A percentile compares a stretch with the other conserved stretches of the same genome.
Conservation (phyloP, 148 eudicot genomes). For the Salicornia ramosissima region DNA sequence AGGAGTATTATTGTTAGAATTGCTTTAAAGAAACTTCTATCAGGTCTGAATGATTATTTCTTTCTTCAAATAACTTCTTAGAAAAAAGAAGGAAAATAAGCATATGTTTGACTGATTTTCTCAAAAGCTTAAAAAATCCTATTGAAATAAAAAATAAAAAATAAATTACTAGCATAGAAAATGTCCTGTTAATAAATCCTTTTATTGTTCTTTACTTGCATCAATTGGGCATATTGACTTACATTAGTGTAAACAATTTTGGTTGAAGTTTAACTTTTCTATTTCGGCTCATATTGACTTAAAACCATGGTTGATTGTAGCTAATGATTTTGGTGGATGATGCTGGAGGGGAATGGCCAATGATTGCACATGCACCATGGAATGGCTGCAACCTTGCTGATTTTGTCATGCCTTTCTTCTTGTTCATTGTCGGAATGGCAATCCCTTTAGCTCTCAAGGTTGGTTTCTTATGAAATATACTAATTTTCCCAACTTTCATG, state of each 20-base stretch:
- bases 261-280: neutral
- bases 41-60: neutral
- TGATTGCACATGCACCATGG: constrained; percentile 90
- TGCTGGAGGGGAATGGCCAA: constrained; percentile 91
- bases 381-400: constrained; percentile 88
- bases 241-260: neutral
- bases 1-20: neutral
- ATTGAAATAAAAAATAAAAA: neutral
- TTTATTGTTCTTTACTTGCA: neutral
- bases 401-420: constrained; percentile 96
- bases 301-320: constrained; percentile 32
- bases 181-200: too few species aligned
- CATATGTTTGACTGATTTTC: neutral
- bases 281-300: neutral
- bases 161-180: neutral
- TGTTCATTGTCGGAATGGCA: constrained; percentile 90
- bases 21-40: neutral
- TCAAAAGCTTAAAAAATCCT: neutral
- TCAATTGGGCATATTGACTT: neutral
- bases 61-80: neutral
- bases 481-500: constrained; percentile 4
- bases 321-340: constrained; percentile 95
- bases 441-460: constrained; percentile 89
- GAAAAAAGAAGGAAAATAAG: neutral
- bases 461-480: constrained; percentile 1